phyloP scores from a whole-genome alignment of 495 filamentous ascomycete genomes.

The Hypoxylon fragiforme region DNA sequence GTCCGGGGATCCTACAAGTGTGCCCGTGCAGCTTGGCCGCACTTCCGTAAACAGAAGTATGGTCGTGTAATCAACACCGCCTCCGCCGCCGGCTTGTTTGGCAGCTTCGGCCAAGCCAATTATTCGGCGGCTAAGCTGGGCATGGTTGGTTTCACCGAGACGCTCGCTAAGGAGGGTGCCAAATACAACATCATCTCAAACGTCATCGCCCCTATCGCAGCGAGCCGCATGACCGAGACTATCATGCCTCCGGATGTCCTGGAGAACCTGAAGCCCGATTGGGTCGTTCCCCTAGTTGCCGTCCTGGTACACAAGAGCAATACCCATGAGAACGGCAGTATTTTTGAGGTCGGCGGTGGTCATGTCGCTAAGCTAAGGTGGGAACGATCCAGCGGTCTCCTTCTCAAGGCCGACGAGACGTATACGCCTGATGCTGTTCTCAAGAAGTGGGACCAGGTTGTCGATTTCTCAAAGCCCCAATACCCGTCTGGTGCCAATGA shows the following conservation, averaged over 20 bases:
- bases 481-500: conserved; percentile 87
- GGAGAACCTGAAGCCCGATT: conserved; percentile 87
- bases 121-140: conserved; percentile 97
- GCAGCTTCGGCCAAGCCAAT: conserved; percentile 94
- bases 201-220: conserved; percentile 94
- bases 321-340: conserved; percentile 78
- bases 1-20: conserved; percentile 97
- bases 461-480: conserved; percentile 81
- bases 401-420: conserved; percentile 85
- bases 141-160: conserved; percentile 97
- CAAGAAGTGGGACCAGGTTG: conserved; percentile 84
- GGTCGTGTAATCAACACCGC: conserved; percentile 95
- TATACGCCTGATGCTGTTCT: conserved; percentile 88
- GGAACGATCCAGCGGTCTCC: conserved; percentile 89
- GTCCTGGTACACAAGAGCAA: conserved; percentile 88
- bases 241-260: conserved; percentile 96
- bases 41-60: conserved; percentile 98
- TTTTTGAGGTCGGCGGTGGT: conserved; percentile 94
- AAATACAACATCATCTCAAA: conserved; percentile 99
- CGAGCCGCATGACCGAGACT: conserved; percentile 95
- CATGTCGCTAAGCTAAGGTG: conserved; percentile 92
- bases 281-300: conserved; percentile 94
- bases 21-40: conserved; percentile 92
- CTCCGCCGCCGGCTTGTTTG: conserved; percentile 93
- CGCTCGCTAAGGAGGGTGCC: conserved; percentile 92